phyloP scores from a whole-genome alignment of 768 basidiomycete genomes.

The Lactifluus piperatus region DNA sequence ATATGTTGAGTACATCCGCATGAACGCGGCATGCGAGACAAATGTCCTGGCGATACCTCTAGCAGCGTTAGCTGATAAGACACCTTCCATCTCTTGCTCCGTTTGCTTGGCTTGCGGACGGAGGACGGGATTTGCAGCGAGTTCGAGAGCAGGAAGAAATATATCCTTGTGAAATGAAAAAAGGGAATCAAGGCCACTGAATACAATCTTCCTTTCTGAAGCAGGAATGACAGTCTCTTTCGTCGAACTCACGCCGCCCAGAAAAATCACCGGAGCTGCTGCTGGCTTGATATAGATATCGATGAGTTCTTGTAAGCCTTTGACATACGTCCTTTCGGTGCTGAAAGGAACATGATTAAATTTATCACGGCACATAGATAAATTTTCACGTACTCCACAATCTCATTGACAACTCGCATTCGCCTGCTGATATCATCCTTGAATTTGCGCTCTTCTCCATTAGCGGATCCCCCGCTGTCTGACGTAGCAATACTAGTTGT shows the following conservation, averaged over 20 bases:
- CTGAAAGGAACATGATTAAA: constrained; percentile 32
- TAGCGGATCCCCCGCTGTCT: constrained; percentile 56
- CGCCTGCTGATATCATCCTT: constrained; percentile 89
- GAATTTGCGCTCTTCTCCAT: constrained; percentile 69
- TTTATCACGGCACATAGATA: constrained; percentile 4
- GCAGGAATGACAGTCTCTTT: constrained; percentile 83
- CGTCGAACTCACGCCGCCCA: constrained; percentile 59
- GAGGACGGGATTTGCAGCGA: constrained; percentile 63
- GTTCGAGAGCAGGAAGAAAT: constrained; percentile 85
- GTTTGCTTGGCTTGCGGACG: constrained; percentile 35
- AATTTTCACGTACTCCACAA: constrained; percentile 61
- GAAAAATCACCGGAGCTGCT: constrained; percentile 54
- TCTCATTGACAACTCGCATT: constrained; percentile 79
- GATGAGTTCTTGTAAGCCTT: constrained; percentile 86
- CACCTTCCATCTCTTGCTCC: constrained; percentile 60
- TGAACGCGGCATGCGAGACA: constrained; percentile 89
- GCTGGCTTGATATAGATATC: constrained; percentile 93
- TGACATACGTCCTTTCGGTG: constrained; percentile 92
- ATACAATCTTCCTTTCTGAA: constrained; percentile 84
- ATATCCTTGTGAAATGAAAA: constrained; percentile 89
- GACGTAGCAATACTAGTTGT: constrained; percentile 70
- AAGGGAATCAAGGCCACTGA: constrained; percentile 81
- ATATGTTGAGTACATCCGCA: constrained; percentile 98
- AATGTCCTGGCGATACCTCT: constrained; percentile 83
- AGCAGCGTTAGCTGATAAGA: constrained; percentile 64